These are phyloP conservation scores for Paecilomyces sp. DNA, from an alignment of 2,329 filamentous ascomycete species.

Conservation along the genomic window DNA sequence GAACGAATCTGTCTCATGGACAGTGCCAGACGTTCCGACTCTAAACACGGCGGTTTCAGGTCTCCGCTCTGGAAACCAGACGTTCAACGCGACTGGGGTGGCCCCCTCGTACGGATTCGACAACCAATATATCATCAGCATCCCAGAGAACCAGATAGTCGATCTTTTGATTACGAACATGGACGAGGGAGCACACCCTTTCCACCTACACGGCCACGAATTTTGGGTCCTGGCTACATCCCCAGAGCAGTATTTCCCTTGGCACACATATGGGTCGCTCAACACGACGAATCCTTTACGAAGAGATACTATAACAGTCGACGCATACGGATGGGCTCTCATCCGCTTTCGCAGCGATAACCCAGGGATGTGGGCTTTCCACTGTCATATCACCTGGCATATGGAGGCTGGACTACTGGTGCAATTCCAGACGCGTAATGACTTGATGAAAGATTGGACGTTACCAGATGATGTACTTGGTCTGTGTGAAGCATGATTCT, in stretches of 20 bases:
- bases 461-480: conserved; percentile 1
- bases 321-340: conserved; percentile 12
- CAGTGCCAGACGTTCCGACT: conserved; percentile 1
- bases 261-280: conserved; percentile 2
- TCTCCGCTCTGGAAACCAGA: conserved; percentile 2
- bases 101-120: conserved; percentile 2
- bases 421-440: conserved; percentile 5
- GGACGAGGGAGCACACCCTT: conserved; percentile 24
- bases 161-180: conserved; percentile 10
- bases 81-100: conserved; percentile 6
- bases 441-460: conserved; percentile 5
- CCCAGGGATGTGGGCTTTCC: conserved; percentile 15
- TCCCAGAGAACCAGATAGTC: conserved; percentile 5
- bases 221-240: conserved; percentile 31
- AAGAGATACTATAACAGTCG: conserved; percentile 12
- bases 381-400: conserved; percentile 18
- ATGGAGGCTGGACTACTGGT: conserved; percentile 14
- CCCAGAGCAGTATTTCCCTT: conserved; percentile 3
- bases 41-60: conserved; percentile 3
- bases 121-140: conserved; percentile 4
- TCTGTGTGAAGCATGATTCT: conserved; percentile 1
- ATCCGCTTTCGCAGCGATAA: conserved; percentile 17
- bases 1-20: conserved; percentile 3
- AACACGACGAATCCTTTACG: conserved; percentile 8
- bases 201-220: conserved; percentile 43